Conservation (phyloP, 164 flowering plant genomes). For the Tinospora cordifolia region DNA sequence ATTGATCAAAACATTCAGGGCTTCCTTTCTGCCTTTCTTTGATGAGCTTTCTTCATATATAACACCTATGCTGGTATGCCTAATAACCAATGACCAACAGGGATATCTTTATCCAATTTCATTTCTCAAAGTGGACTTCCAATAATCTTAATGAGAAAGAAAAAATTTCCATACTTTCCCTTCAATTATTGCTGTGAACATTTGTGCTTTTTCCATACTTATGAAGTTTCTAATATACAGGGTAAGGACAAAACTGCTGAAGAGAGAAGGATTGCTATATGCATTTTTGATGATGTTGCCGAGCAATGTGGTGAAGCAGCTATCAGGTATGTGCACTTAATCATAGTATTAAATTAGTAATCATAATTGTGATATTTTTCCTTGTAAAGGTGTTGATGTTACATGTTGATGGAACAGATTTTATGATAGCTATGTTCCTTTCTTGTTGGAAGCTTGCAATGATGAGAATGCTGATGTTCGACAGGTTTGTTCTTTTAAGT, state of each 20-base stretch:
- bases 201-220: not conserved
- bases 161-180: no score
- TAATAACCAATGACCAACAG: not conserved
- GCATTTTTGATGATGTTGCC: conserved; percentile 59
- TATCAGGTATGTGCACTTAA: conserved; percentile 30
- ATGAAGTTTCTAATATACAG: conserved; percentile 18
- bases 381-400: conserved; percentile 3
- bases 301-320: conserved; percentile 56
- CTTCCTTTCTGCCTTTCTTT: conserved; percentile 89
- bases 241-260: conserved; percentile 58
- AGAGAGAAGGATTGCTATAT: conserved; percentile 56
- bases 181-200: no score
- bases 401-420: conserved; percentile 32
- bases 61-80: conserved; percentile 95
- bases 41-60: conserved; percentile 76
- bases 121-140: no score
- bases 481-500: conserved; percentile 31
- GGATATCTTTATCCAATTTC: no score
- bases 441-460: conserved; percentile 57
- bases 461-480: conserved; percentile 58
- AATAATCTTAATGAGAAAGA: no score
- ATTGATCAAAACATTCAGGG: conserved; percentile 82
- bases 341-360: not conserved
- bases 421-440: conserved; percentile 51
- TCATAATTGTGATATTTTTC: no score